Percentiles rank a stretch among this genome's conserved stretches.
These are phyloP conservation scores for Canariomyces notabilis DNA, from an alignment of 2,329 filamentous ascomycete genomes.

Conservation along the genomic window DNA sequence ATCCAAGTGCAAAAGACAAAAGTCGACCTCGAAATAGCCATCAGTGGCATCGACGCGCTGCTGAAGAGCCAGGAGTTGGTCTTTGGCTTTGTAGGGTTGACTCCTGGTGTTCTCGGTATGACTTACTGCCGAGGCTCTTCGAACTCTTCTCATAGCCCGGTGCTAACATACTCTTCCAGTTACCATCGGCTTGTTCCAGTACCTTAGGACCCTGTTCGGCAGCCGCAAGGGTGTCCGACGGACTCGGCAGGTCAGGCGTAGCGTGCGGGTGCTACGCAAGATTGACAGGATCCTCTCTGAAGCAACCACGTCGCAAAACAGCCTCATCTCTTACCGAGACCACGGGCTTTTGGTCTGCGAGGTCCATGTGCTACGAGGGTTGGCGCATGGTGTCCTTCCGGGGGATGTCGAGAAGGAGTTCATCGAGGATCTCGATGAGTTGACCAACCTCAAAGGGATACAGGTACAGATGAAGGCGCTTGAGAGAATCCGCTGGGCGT, in stretches of 20 bases:
- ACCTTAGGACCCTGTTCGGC: conserved; percentile 64
- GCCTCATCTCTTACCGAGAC: conserved; percentile 81
- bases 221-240: conserved; percentile 63
- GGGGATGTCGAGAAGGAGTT: conserved; percentile 76
- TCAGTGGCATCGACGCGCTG: conserved; percentile 90
- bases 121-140: too few relatives aligned
- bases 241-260: conserved; percentile 61
- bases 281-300: conserved; percentile 75
- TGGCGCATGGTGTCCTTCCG: conserved; percentile 64
- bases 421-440: conserved; percentile 77
- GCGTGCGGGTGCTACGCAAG: conserved; percentile 75
- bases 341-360: conserved; percentile 88
- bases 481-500: conserved; percentile 84
- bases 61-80: conserved; percentile 95
- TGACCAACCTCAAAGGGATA: conserved; percentile 77
- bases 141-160: background rate
- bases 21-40: conserved; percentile 93
- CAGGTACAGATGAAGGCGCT: conserved; percentile 73
- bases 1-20: conserved; percentile 99
- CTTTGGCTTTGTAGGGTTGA: conserved; percentile 94
- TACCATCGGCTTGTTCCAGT: conserved; percentile 67
- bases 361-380: conserved; percentile 72
- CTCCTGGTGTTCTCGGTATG: conserved; percentile 70
- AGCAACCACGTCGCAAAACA: conserved; percentile 65
- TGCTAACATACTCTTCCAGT: conserved; percentile 40